These are phyloP conservation scores for Phytophthora capsici DNA, from an alignment of 352 stramenopile species.

Conservation along the genomic window DNA sequence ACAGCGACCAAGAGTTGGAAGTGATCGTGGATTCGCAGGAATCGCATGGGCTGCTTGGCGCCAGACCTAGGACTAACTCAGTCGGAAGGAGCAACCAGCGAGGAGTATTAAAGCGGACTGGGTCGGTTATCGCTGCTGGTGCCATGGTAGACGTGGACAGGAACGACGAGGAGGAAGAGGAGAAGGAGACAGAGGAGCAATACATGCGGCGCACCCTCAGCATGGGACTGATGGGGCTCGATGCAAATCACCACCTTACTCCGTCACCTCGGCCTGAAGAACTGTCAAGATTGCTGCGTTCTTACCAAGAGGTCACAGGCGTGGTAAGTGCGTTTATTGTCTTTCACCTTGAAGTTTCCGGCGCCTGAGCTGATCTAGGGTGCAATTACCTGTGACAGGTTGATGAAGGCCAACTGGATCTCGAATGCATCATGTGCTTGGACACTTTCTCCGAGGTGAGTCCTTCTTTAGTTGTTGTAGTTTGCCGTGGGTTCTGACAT, in stretches of 20 bases:
- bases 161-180: conserved; percentile 22
- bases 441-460: conserved; percentile 67
- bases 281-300: conserved; percentile 50
- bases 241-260: conserved; percentile 41
- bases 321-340: conserved; percentile 37
- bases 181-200: conserved; percentile 32
- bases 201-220: conserved; percentile 30
- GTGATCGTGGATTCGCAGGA: conserved; percentile 37
- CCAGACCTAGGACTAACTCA: conserved; percentile 13
- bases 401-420: conserved; percentile 64
- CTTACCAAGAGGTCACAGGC: conserved; percentile 73
- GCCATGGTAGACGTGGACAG: conserved; percentile 10
- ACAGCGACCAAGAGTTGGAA: conserved; percentile 35
- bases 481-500: background rate
- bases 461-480: background rate
- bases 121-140: conserved; percentile 10
- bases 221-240: conserved; percentile 32
- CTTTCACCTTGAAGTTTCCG: background rate
- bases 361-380: conserved; percentile 6
- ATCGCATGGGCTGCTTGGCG: conserved; percentile 52
- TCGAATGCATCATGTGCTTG: conserved; percentile 91
- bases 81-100: conserved; percentile 17
- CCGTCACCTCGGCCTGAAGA: conserved; percentile 35
- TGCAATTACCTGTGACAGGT: conserved; percentile 37
- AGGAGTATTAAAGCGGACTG: conserved; percentile 21